Evolutionary conservation across 208 protist species (phyloP).

Genomic region (Acanthamoeba quina): DNA sequence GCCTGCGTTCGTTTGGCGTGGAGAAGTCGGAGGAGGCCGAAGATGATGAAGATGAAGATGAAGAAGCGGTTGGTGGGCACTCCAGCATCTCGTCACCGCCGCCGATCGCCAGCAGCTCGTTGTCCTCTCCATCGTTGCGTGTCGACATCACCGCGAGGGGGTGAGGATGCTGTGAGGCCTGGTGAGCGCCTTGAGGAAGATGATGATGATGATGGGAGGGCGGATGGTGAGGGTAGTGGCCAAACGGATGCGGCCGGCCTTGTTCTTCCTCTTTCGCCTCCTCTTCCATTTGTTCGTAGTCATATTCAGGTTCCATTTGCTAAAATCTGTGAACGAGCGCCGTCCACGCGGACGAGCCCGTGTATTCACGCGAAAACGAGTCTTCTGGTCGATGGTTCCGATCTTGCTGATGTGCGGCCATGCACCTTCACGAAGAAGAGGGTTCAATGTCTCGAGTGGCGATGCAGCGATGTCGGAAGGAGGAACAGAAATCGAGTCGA

Average conservation of each 20-base stretch:
- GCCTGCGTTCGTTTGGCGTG: neutral
- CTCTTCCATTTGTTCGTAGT: slow-evolving; percentile 12
- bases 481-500: too few relatives aligned
- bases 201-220: too few relatives aligned
- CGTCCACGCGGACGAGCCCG: neutral
- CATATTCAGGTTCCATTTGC: slow-evolving; percentile 11
- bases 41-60: neutral
- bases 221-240: neutral
- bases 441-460: too few relatives aligned
- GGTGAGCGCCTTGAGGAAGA: too few relatives aligned
- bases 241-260: neutral
- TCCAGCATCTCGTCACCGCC: neutral
- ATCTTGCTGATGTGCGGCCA: neutral
- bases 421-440: neutral
- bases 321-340: neutral
- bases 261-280: neutral
- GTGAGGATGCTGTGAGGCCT: too few relatives aligned
- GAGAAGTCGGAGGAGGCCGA: neutral
- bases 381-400: neutral
- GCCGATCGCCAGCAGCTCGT: neutral
- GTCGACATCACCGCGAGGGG: too few relatives aligned
- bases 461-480: too few relatives aligned
- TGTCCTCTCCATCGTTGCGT: neutral
- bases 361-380: slow-evolving; percentile 12
- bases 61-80: neutral